phyloP scores from a whole-genome alignment of 495 filamentous ascomycete species.

The Usnea hakonensis region DNA sequence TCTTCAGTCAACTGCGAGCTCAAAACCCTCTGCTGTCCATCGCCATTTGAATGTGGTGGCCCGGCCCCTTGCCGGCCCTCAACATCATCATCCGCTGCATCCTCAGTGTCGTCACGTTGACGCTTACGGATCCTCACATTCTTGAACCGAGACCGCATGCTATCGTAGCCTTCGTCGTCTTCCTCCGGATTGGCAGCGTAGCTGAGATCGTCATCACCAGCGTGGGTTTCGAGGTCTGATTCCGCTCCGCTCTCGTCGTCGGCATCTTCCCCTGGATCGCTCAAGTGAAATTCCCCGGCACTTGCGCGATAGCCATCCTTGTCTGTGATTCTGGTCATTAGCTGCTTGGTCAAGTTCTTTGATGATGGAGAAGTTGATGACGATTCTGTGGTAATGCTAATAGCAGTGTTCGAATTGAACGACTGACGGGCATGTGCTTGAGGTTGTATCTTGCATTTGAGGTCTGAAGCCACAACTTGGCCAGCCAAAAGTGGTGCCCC shows the following conservation, averaged over 20 bases:
- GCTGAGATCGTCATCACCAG: background rate
- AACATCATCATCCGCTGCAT: background rate
- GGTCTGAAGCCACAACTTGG: background rate
- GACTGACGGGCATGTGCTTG: background rate
- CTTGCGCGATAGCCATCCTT: background rate
- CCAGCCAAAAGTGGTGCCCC: background rate
- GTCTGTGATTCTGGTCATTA: background rate
- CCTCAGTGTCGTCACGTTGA: background rate
- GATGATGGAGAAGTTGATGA: background rate
- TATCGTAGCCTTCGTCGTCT: slow-evolving; percentile 2
- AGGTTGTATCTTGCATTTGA: background rate
- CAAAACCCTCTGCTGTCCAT: background rate
- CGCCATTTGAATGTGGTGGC: background rate
- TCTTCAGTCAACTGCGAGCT: background rate
- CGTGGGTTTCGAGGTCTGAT: slow-evolving; percentile 10
- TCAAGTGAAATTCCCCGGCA: background rate
- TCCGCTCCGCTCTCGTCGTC: slow-evolving; percentile 1
- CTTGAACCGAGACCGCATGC: background rate
- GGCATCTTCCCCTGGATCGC: background rate
- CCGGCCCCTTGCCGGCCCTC: background rate
- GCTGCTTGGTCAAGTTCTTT: background rate
- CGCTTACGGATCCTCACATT: slow-evolving; percentile 5
- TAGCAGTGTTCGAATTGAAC: background rate
- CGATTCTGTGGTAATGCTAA: background rate
- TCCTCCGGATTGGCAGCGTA: slow-evolving; percentile 4